Conservation (phyloP, 768 basidiomycete species). For the Russula emetica region DNA sequence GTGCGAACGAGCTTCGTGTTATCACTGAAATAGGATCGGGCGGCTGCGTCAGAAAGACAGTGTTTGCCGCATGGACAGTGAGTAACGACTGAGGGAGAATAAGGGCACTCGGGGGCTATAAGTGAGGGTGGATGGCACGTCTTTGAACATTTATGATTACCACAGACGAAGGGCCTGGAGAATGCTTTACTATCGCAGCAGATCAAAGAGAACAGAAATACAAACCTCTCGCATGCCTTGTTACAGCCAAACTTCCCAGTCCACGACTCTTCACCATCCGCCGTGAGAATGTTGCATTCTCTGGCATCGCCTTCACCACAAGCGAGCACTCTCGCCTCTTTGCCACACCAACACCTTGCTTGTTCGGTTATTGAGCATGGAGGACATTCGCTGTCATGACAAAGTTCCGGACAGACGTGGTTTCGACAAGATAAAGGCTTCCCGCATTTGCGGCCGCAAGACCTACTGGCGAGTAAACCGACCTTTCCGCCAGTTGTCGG, state of each 20-base stretch:
- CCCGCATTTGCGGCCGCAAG: slow-evolving; percentile 40
- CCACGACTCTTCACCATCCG: slow-evolving; percentile 51
- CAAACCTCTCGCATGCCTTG: slow-evolving; percentile 53
- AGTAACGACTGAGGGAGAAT: slow-evolving; percentile 59
- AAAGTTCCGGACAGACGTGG: slow-evolving; percentile 63
- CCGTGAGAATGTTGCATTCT: slow-evolving; percentile 38
- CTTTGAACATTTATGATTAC: slow-evolving; percentile 65
- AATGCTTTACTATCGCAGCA: slow-evolving; percentile 8
- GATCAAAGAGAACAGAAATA: slow-evolving; percentile 7
- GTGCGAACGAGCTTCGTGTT: slow-evolving; percentile 37
- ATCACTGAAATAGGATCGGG: slow-evolving; percentile 37
- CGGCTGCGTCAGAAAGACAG: slow-evolving; percentile 41
- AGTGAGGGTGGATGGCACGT: slow-evolving; percentile 73
- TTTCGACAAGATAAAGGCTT: slow-evolving; percentile 60
- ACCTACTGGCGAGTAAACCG: slow-evolving; percentile 30
- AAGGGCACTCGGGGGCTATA: slow-evolving; percentile 59
- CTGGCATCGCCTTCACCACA: slow-evolving; percentile 63
- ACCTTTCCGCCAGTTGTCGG: slow-evolving; percentile 28
- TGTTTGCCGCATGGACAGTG: slow-evolving; percentile 82
- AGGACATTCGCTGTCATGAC: slow-evolving; percentile 74
- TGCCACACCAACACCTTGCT: slow-evolving; percentile 79
- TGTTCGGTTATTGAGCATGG: slow-evolving; percentile 54
- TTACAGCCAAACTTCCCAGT: slow-evolving; percentile 62
- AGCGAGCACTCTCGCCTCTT: slow-evolving; percentile 47
- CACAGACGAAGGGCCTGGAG: slow-evolving; percentile 66